Evolutionary conservation across 2,329 filamentous ascomycete genomes (phyloP), one percentile per base, ranked within the genome.

Genomic region (Torrubiella hemipterigena): DNA sequence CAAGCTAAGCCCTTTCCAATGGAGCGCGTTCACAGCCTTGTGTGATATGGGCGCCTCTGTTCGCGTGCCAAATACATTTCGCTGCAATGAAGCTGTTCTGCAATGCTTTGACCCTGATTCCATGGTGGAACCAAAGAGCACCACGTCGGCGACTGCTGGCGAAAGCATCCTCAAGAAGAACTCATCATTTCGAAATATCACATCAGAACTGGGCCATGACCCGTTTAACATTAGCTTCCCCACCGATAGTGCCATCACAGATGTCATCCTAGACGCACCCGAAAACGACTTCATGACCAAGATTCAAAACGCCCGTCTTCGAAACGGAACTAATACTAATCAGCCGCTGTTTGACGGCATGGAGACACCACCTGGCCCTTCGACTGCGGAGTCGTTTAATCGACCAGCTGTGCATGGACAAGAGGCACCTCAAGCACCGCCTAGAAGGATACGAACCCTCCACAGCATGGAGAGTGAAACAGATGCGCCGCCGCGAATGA

Each of bases 1-100:
- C 45, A 93, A 87, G 56, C 55, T 77, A 33, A 98, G 96, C 48
- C 87, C 91, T 2, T 89, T 96, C 55, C 91, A 94, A 73, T 98
- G 91, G 91, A 91, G 98, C 63, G 87, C 89, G 1, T 96, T 96
- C 47, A 77, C 79, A 15, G 80, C 75, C 12, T 68, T 98, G 7
- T 94, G 87, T 51, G 86, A 95, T 49, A 83, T 73, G 77, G 83
- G 84, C 4, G 79, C 85, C 27, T 77, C 77, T 42, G 69, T 96
- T 33, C 77, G 82, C 34, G 76, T 91, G 8, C 71, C 77, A 17
- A 94, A 93, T 47, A 81, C 95, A 39, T 98, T 94, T 60, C 85
- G 77, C 50, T 60, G 81, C 44, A 84, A 70, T 37, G 69, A 74
- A 14, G 38, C 50, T 7, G 50, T 75, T 21, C 41, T 67, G 20